Conservation (phyloP, 257 asterid species). For the Orobanche coerulescens region DNA sequence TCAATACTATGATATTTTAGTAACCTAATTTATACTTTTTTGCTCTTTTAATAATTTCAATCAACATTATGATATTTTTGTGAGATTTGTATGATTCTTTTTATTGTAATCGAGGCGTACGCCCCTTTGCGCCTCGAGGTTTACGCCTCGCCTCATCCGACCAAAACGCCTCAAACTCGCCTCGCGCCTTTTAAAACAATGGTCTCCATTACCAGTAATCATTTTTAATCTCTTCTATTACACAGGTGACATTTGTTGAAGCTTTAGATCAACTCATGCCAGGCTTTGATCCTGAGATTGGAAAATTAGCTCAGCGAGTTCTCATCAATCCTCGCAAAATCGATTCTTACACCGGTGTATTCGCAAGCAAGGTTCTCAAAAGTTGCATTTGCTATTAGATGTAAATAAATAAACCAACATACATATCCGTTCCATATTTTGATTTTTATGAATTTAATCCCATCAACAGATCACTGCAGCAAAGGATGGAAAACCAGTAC, state of each 20-base stretch:
- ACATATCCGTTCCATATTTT: background rate
- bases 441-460: slow-evolving; percentile 11
- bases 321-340: slow-evolving; percentile 86
- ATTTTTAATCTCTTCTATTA: slow-evolving; percentile 14
- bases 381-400: slow-evolving; percentile 8
- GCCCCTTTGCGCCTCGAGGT: too few species aligned
- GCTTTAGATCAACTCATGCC: slow-evolving; percentile 96
- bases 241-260: slow-evolving; percentile 85
- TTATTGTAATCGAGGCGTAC: too few species aligned
- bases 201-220: slow-evolving; percentile 4
- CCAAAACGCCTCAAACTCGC: too few species aligned
- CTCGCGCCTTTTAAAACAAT: too few species aligned
- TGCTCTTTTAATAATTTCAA: too few species aligned
- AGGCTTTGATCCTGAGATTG: slow-evolving; percentile 93
- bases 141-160: too few species aligned
- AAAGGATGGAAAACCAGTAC: slow-evolving; percentile 93
- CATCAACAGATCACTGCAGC: slow-evolving; percentile 81
- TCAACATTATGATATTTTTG: too few species aligned
- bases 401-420: background rate
- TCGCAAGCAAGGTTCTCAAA: slow-evolving; percentile 82
- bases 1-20: too few species aligned
- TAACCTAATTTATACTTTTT: too few species aligned
- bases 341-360: slow-evolving; percentile 78
- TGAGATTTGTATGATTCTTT: too few species aligned
- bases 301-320: slow-evolving; percentile 83